Conservation (phyloP, 108 stramenopile genomes). For the Cyclotella baltica region DNA sequence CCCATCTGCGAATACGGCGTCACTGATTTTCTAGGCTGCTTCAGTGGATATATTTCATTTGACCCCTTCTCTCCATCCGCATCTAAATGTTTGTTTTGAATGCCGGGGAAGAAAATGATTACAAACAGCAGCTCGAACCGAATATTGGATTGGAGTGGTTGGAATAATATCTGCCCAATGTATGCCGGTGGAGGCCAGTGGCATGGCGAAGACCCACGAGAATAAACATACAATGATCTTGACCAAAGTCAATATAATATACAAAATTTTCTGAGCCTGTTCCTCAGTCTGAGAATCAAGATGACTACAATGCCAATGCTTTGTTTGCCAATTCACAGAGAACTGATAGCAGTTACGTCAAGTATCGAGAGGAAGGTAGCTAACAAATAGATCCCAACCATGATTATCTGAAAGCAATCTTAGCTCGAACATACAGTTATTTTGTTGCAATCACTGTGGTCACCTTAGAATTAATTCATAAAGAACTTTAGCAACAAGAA, state of each 20-base stretch:
- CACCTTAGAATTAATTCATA: too few species aligned
- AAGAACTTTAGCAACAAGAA: too few species aligned
- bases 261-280: slow-evolving; percentile 35
- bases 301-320: background rate
- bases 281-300: background rate
- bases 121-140: slow-evolving; percentile 91
- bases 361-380: slow-evolving; percentile 78
- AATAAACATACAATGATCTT: slow-evolving; percentile 82
- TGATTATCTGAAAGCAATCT: too few species aligned
- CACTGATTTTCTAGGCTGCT: slow-evolving; percentile 38
- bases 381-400: too few species aligned
- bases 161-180: slow-evolving; percentile 77
- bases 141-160: slow-evolving; percentile 80
- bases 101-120: slow-evolving; percentile 93
- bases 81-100: slow-evolving; percentile 59
- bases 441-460: too few species aligned
- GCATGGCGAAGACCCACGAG: slow-evolving; percentile 68
- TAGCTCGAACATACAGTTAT: too few species aligned
- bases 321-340: background rate
- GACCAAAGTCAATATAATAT: slow-evolving; percentile 72
- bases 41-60: slow-evolving; percentile 35
- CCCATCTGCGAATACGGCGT: slow-evolving; percentile 54
- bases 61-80: slow-evolving; percentile 59
- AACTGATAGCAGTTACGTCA: slow-evolving; percentile 28
- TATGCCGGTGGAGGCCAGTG: slow-evolving; percentile 72